A percentile compares a stretch with the other conserved stretches of the same genome.
Evolutionary conservation across 2,329 filamentous ascomycete species (phyloP).

Genomic region (Botrytis galanthina): DNA sequence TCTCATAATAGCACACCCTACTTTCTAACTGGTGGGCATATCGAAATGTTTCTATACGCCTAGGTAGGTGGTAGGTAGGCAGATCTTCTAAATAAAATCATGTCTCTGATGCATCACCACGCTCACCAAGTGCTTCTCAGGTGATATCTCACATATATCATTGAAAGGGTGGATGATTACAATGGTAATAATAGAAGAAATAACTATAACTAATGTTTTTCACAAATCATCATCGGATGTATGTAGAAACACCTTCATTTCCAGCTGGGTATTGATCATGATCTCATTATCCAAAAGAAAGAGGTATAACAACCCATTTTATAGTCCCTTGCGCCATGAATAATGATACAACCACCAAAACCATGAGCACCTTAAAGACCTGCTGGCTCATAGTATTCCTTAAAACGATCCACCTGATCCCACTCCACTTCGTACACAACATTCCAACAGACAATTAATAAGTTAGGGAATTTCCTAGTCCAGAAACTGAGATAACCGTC

Average conservation of each 20-base stretch:
- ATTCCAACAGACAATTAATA: slow-evolving; percentile 65
- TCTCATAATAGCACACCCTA: background rate
- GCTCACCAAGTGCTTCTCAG: background rate
- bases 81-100: background rate
- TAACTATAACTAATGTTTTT: background rate
- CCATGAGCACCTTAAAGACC: slow-evolving; percentile 12
- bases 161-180: background rate
- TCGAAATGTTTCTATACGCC: background rate
- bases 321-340: slow-evolving; percentile 2
- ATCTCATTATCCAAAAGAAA: background rate
- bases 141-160: background rate
- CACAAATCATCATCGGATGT: background rate
- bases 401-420: slow-evolving; percentile 56
- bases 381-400: slow-evolving; percentile 63
- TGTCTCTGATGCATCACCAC: background rate
- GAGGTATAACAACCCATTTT: background rate
- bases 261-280: background rate
- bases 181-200: background rate
- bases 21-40: background rate
- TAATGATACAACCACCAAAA: slow-evolving; percentile 4
- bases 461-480: slow-evolving; percentile 62
- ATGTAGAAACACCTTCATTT: background rate
- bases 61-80: background rate
- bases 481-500: slow-evolving; percentile 68
- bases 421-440: slow-evolving; percentile 56